Evolutionary conservation across 2,329 filamentous ascomycete species (phyloP), one percentile per base, ranked within the genome.

Genomic region (Clathrospora elynae): DNA sequence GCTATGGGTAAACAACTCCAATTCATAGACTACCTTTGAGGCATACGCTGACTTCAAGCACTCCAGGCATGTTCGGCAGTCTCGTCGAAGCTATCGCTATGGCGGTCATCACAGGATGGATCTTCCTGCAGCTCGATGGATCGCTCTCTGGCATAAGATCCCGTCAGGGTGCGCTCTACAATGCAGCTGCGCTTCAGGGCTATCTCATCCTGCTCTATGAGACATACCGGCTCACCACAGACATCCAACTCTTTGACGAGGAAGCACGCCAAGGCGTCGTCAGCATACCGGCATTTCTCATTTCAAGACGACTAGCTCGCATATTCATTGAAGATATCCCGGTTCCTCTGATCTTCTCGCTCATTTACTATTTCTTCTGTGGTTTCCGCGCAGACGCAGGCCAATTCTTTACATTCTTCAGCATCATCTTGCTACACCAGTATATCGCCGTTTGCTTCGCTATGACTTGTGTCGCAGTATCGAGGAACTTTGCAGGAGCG

Each of bases 191-290:
- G 4, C 74, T 91, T 5, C 87, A 91, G 59, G 86, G 86, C 1
- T 91, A 91, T 59, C 75, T 91, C 3, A 84, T 90, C 35, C 74
- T 91, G 8, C 75, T 90, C 9, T 90, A 88, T 49, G 88, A 91
- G 66, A 84, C 82, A 0, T 91, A 88, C 57, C 82, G 88, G 4
- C 71, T 91, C 44, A 88, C 85, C 0, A 78, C 86, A 35, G 87
- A 91, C 50, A 88, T 91, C 10, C 81, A 82, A 17, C 76, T 87
- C 0, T 92, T 90, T 58, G 87, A 92, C 57, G 82, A 87, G 40
- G 87, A 91, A 60, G 78, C 82, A 20, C 83, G 82, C 20, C 87
- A 91, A 64, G 83, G 85, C 3, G 86, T 88, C 13, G 85, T 88
- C 12, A 80, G 81, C 20, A 81, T 87, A 2, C 68, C 86, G 0